These are phyloP conservation scores for Chondrostereum purpureum DNA, from an alignment of 1,284 basidiomycete genomes.

Conservation along the genomic window DNA sequence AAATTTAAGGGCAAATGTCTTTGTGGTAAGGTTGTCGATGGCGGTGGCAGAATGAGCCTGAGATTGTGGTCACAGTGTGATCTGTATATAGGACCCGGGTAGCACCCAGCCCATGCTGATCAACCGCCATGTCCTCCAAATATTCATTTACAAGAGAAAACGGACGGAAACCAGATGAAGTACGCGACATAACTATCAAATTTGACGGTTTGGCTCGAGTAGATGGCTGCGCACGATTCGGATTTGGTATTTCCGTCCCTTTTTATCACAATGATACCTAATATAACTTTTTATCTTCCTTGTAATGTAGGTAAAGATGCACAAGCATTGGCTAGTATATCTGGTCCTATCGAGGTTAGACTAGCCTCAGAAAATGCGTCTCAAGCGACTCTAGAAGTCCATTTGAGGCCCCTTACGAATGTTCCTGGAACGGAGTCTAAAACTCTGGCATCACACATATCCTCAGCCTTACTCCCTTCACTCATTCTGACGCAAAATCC, in stretches of 20 bases:
- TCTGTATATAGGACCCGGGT: too few species aligned
- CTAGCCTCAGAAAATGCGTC: constrained; percentile 59
- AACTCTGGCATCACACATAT: constrained; percentile 43
- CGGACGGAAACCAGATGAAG: neutral
- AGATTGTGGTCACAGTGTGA: too few species aligned
- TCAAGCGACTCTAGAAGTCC: constrained; percentile 67
- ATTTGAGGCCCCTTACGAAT: constrained; percentile 57
- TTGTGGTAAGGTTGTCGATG: too few species aligned
- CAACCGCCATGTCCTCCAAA: too few species aligned
- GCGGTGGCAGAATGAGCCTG: too few species aligned
- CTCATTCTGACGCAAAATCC: constrained; percentile 60
- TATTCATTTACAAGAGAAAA: too few species aligned
- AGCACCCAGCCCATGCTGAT: too few species aligned
- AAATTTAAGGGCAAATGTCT: too few species aligned
- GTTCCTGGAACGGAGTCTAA: constrained; percentile 65
- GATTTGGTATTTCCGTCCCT: constrained; percentile 38
- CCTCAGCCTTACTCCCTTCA: constrained; percentile 48
- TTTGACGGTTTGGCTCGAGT: constrained; percentile 48
- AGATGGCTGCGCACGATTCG: constrained; percentile 62
- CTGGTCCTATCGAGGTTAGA: constrained; percentile 72
- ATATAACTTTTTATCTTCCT: constrained; percentile 1
- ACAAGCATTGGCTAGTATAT: constrained; percentile 56
- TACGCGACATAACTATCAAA: constrained; percentile 1
- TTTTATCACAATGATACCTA: neutral
- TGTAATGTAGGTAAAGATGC: constrained; percentile 37